Evolutionary conservation across 2,329 filamentous ascomycete species (phyloP), one percentile per base, ranked within the genome.

Genomic region (Fusarium napiforme): DNA sequence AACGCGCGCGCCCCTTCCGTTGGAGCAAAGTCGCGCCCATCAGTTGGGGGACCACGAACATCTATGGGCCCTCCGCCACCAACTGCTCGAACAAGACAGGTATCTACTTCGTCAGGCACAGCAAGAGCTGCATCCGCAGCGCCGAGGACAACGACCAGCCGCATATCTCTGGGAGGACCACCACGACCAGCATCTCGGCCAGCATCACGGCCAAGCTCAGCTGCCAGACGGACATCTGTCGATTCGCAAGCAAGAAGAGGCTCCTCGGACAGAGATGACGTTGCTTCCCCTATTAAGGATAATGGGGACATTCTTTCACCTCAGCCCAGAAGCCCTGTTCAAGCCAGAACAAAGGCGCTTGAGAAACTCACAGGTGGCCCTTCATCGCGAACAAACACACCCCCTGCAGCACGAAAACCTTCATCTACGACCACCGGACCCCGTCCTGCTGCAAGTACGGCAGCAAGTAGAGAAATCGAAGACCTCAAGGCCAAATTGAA

Each of bases 401-500:
- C 83, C n/a, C 78, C 82, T 28, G 75, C 81, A 7, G 67, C 76
- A 39, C 79, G 75, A 49, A 81, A 79, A 45, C 71, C 80, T 26
- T 47, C 67, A 23, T 34, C 80, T 42, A 73, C 80, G 6, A 73
- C 79, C 36, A 74, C 80, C 39, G 71, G 80, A 18, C 74, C 76
- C 21, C 74, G 79, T 76, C 30, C 81, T 28, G 85, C 85, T 18
- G 84, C 83, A 7, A 85, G 82, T 64, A 87, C 88, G 12, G 85
- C 88, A 2, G 83, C 87, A 4, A 87, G 84, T 28, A 87, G 92
- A 71, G 93, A 97, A 78, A 90, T 96, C 26, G 95, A 98, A 75
- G 94, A 97, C 73, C 85, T 98, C 21, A 95, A 97, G 80, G 92
- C 94, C 1, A 98, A 97, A 80, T 84, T 98, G 5, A 91, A 92